Evolutionary conservation across 306 rosid genomes (phyloP).

Genomic region (barrel medic (Medicago truncatula)): MtrunA17r5.0-ANR NC_053048.1:42297001-42297500

Average conservation of each 20-base stretch:
- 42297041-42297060: not conserved
- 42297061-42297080: not conserved
- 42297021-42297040: not conserved
- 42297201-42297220: not conserved
- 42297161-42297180: not conserved
- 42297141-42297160: conserved; percentile 1
- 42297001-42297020: not conserved
- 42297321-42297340: not conserved
- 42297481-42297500: conserved; percentile 8
- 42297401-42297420: conserved; percentile 96
- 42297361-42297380: not conserved
- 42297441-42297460: conserved; percentile 70
- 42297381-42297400: conserved; percentile 32
- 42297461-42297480: conserved; percentile 63
- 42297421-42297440: conserved; percentile 78
- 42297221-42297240: not conserved
- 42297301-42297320: not conserved
- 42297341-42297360: conserved; percentile 27
- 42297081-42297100: conserved; percentile 13
- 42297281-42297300: conserved; percentile 5
- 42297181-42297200: conserved; percentile 18
- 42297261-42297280: conserved; percentile 27
- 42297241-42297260: conserved; percentile 13
- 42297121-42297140: not conserved
- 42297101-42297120: not conserved